Percentiles rank a stretch among this genome's conserved stretches.
Conservation (phyloP, 2,329 filamentous ascomycete genomes). For the Chaetomiaceae sp. region DNA sequence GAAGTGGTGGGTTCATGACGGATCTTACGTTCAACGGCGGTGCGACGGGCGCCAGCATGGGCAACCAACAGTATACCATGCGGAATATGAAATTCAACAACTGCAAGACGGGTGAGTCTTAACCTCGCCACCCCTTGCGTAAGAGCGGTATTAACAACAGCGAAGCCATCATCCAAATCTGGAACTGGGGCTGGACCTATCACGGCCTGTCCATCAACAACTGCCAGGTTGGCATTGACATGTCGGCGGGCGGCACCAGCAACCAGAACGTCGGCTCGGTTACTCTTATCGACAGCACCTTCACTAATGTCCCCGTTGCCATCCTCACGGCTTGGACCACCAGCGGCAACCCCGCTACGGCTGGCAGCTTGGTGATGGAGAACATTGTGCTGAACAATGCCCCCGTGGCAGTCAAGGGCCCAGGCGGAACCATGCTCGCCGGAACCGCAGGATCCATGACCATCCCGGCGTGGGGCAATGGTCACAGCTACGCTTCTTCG, state of each 20-base stretch:
- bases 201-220: slow-evolving; percentile 57
- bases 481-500: slow-evolving; percentile 54
- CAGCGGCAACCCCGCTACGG: slow-evolving; percentile 39
- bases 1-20: slow-evolving; percentile 33
- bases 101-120: slow-evolving; percentile 50
- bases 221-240: slow-evolving; percentile 57
- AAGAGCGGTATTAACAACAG: no score
- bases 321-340: slow-evolving; percentile 58
- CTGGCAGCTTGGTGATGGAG: slow-evolving; percentile 56
- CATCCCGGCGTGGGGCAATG: slow-evolving; percentile 63
- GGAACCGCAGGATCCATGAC: slow-evolving; percentile 48
- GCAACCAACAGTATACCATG: slow-evolving; percentile 67
- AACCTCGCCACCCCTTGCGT: no score
- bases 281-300: slow-evolving; percentile 64
- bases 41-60: slow-evolving; percentile 57
- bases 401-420: slow-evolving; percentile 37
- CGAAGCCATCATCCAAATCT: slow-evolving; percentile 59
- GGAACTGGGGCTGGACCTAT: slow-evolving; percentile 72
- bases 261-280: slow-evolving; percentile 64
- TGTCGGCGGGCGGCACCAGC: slow-evolving; percentile 45
- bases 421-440: slow-evolving; percentile 44
- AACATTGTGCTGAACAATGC: slow-evolving; percentile 39
- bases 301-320: slow-evolving; percentile 59
- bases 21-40: slow-evolving; percentile 62
- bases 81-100: slow-evolving; percentile 62